Evolutionary conservation across 495 filamentous ascomycete species (phyloP).

Genomic region (Penicillium maclennaniae): DNA sequence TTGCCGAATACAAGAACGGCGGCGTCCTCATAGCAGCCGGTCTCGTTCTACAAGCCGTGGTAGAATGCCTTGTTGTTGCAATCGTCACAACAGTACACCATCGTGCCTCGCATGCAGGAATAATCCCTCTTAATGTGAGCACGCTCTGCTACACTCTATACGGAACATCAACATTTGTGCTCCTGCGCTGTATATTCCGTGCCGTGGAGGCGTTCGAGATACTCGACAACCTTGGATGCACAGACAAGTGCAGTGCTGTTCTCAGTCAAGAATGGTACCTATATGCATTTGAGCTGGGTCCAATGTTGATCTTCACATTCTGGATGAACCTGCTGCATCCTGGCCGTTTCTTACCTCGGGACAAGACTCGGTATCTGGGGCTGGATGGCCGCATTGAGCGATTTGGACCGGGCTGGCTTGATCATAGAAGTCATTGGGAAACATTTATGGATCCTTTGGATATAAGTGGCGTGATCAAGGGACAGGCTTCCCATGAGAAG

Average conservation of each 20-base stretch:
- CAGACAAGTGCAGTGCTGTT: conserved; percentile 23
- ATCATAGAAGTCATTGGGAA: conserved; percentile 25
- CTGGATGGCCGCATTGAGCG: conserved; percentile 32
- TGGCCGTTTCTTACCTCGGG: conserved; percentile 26
- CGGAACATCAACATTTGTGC: conserved; percentile 33
- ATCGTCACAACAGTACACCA: conserved; percentile 35
- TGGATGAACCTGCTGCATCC: conserved; percentile 39
- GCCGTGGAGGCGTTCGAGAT: conserved; percentile 33
- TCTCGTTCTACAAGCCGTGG: conserved; percentile 32
- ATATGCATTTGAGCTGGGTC: conserved; percentile 36
- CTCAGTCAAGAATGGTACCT: conserved; percentile 38
- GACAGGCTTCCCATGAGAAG: conserved; percentile 25
- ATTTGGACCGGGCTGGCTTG: conserved; percentile 39
- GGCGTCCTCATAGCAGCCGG: conserved; percentile 32
- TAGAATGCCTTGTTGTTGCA: conserved; percentile 31
- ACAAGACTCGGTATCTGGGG: conserved; percentile 32
- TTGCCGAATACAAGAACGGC: conserved; percentile 21
- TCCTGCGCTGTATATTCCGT: conserved; percentile 39
- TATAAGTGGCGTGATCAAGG: conserved; percentile 24
- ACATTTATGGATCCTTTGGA: conserved; percentile 37
- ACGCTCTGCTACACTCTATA: conserved; percentile 37
- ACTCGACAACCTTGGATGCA: conserved; percentile 17
- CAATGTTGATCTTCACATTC: conserved; percentile 37
- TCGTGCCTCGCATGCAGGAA: conserved; percentile 17
- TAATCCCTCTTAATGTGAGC: conserved; percentile 31